phyloP scores from a whole-genome alignment of 805 yeast genomes.

The Cyberlindnera nakhonratchasimensis region DNA sequence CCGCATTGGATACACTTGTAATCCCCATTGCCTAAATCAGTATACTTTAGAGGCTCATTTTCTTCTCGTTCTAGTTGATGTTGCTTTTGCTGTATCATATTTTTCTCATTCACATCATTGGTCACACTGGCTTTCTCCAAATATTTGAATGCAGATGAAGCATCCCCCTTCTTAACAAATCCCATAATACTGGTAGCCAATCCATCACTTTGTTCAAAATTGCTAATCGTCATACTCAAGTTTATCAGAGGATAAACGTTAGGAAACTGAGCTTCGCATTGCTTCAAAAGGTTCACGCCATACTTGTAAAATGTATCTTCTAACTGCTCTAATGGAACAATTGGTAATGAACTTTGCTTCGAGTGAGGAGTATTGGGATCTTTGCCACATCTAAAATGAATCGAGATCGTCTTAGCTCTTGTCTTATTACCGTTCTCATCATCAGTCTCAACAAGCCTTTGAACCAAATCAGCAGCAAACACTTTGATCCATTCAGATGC shows the following conservation, averaged over 20 bases:
- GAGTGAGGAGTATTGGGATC: conserved; percentile 31
- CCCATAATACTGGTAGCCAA: conserved; percentile 18
- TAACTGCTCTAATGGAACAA: conserved; percentile 19
- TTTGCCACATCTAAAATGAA: conserved; percentile 34
- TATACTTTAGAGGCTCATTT: not conserved
- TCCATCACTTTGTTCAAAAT: conserved; percentile 42
- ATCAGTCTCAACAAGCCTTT: conserved; percentile 72
- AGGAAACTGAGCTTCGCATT: conserved; percentile 32
- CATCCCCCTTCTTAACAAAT: conserved; percentile 20
- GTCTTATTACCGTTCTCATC: conserved; percentile 42
- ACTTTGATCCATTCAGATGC: conserved; percentile 72
- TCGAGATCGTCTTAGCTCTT: conserved; percentile 46
- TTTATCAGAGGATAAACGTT: conserved; percentile 46
- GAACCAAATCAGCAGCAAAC: conserved; percentile 72
- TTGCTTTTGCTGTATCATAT: not conserved
- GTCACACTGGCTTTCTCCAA: not conserved
- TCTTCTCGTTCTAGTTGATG: conserved; percentile 1
- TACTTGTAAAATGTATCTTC: conserved; percentile 28
- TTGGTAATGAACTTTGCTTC: conserved; percentile 31
- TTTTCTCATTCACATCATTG: no score
- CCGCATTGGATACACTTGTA: conserved; percentile 14
- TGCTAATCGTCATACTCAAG: conserved; percentile 49
- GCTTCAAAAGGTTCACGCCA: conserved; percentile 41
- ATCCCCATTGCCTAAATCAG: conserved; percentile 1
- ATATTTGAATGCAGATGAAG: conserved; percentile 9